A percentile compares a stretch with the other conserved stretches of the same genome.
These are phyloP conservation scores for Rhizophora apiculata DNA, from an alignment of 345 rosid species.

Conservation along the genomic window DNA sequence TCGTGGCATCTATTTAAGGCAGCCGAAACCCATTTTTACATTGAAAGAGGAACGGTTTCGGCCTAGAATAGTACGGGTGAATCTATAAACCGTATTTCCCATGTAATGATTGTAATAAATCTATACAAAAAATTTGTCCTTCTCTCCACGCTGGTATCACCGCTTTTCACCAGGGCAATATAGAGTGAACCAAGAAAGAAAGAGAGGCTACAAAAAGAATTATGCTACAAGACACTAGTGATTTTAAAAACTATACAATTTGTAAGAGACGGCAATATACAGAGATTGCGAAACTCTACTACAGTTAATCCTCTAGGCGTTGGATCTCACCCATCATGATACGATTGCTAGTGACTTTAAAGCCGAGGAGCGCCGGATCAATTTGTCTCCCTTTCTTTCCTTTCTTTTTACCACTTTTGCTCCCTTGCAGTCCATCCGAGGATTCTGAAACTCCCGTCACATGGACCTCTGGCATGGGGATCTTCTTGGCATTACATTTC, in stretches of 20 bases:
- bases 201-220: not conserved
- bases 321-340: slow-evolving; percentile 34
- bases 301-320: slow-evolving; percentile 37
- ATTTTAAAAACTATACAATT: slow-evolving; percentile 28
- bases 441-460: slow-evolving; percentile 19
- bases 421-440: slow-evolving; percentile 22
- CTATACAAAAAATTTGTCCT: slow-evolving; percentile 20
- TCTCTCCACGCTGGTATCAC: not conserved
- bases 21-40: too few relatives aligned
- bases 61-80: too few relatives aligned
- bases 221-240: not conserved
- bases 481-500: slow-evolving; percentile 43
- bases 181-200: too few relatives aligned
- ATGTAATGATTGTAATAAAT: not conserved
- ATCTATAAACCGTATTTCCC: not conserved
- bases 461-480: slow-evolving; percentile 12
- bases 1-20: too few relatives aligned
- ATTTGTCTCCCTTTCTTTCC: slow-evolving; percentile 31
- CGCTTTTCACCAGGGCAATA: not conserved
- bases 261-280: slow-evolving; percentile 12
- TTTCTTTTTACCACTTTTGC: slow-evolving; percentile 40
- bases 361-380: slow-evolving; percentile 31
- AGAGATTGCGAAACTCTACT: slow-evolving; percentile 5
- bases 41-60: too few relatives aligned
- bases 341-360: slow-evolving; percentile 29